A percentile compares a stretch with the other conserved stretches of the same genome.
Conservation (phyloP, 2,329 filamentous ascomycete genomes). For the Moelleriella libera region DNA sequence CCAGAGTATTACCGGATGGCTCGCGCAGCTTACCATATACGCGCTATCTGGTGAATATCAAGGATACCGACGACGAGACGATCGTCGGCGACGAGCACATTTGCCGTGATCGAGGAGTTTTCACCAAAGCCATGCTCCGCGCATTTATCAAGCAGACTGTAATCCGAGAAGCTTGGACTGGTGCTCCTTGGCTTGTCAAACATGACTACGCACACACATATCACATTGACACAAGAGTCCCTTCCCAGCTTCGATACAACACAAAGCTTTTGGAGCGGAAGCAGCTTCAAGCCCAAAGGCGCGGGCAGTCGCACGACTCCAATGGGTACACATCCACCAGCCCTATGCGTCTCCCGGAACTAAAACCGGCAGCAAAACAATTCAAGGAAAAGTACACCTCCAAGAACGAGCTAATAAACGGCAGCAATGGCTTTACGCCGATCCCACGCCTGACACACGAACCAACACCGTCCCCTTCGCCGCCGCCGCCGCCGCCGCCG, state of each 20-base stretch:
- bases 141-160: slow-evolving; percentile 93
- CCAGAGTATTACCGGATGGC: slow-evolving; percentile 47
- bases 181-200: slow-evolving; percentile 95
- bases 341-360: slow-evolving; percentile 49
- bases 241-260: slow-evolving; percentile 68
- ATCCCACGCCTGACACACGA: slow-evolving; percentile 8
- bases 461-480: slow-evolving; percentile 28
- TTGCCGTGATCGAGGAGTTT: slow-evolving; percentile 74
- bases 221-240: slow-evolving; percentile 77
- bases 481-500: slow-evolving; percentile 26
- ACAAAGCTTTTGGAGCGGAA: slow-evolving; percentile 67
- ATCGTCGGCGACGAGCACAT: slow-evolving; percentile 73
- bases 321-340: slow-evolving; percentile 27
- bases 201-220: slow-evolving; percentile 70
- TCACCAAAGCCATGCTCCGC: slow-evolving; percentile 86
- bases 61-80: slow-evolving; percentile 57
- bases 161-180: slow-evolving; percentile 82
- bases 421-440: slow-evolving; percentile 18
- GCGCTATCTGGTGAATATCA: slow-evolving; percentile 66
- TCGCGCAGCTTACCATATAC: slow-evolving; percentile 57
- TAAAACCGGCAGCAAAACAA: slow-evolving; percentile 60
- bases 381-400: slow-evolving; percentile 42
- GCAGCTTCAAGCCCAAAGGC: slow-evolving; percentile 52
- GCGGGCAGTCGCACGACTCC: slow-evolving; percentile 32
- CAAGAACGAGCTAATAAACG: slow-evolving; percentile 25